These are phyloP conservation scores for Paramarasmius palmivorus DNA, from an alignment of 1,284 basidiomycete species.

Conservation along the genomic window DNA sequence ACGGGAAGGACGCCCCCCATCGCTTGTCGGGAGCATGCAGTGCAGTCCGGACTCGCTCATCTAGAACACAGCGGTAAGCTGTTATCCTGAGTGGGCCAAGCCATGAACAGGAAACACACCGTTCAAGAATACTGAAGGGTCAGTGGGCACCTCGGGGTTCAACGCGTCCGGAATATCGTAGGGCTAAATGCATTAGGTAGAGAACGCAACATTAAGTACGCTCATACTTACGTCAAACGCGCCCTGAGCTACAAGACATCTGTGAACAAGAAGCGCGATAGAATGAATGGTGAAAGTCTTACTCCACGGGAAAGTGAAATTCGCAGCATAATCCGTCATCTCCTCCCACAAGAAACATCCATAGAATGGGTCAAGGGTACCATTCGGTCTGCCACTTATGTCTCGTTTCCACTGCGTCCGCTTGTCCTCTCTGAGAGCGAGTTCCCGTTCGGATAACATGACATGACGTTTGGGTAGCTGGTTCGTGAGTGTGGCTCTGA, in stretches of 20 bases:
- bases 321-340: constrained; percentile 59
- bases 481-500: constrained; percentile 19
- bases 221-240: constrained; percentile 4
- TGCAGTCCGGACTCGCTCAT: constrained; percentile 15
- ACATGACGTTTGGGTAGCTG: constrained; percentile 7
- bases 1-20: too few species aligned
- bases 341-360: constrained; percentile 55
- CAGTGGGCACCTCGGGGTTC: constrained; percentile 43
- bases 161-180: constrained; percentile 60
- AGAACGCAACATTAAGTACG: not conserved
- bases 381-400: constrained; percentile 42
- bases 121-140: constrained; percentile 60
- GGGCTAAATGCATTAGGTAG: too few species aligned
- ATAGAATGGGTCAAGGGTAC: constrained; percentile 60
- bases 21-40: constrained; percentile 21
- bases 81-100: not conserved
- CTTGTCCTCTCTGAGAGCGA: not conserved
- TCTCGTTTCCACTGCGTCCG: constrained; percentile 36
- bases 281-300: too few species aligned
- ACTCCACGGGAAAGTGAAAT: constrained; percentile 71
- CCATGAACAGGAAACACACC: constrained; percentile 34
- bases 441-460: not conserved
- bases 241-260: constrained; percentile 2
- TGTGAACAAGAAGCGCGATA: too few species aligned
- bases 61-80: not conserved